Evolutionary conservation across 495 filamentous ascomycete species (phyloP), one percentile per base, ranked within the genome.

Genomic region (Neurospora sp.): DNA sequence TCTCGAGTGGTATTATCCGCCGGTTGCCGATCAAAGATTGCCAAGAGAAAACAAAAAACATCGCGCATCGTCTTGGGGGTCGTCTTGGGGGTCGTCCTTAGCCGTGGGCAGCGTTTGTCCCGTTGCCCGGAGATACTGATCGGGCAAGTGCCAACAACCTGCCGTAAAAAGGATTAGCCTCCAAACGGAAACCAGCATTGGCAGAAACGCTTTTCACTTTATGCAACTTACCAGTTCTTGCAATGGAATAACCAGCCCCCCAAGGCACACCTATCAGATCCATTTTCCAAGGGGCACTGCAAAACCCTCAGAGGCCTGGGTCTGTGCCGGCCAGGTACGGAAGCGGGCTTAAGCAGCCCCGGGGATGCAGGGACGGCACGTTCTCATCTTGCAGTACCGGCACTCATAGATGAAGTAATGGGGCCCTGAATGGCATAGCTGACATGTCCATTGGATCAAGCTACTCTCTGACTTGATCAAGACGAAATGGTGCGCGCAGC

Each of bases 381-480:
- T 88, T 84, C 93, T 93, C 70, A 93, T 82, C 80, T 92, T 91
- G 87, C 92, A 95, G 79, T 91, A 90, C 76, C 85, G 82, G 85
- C 92, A 95, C 82, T 94, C 91, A 79, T 88, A 93, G 80, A 95
- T 94, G 82, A 87, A 91, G 91, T 91, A 93, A 82, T 93, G 91
- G 42, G 92, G 92, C 5, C 92, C 92, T 7, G 87, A 89, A 77
- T 91, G 90, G 81, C 92, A 95, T 79, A 92, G 83, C 77, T 90
- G 87, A 86, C 92, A 95, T 70, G 86, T 89, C 92, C 92, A 95
- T 76, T 92, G 86, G 72, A 95, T 87, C 40, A 94, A 81, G 6
- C 89, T 92, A 74, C 86, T 91, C 80, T 93, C 90, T 9, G 89
- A 90, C 83, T 95, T 95, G 82, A 95, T 88, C 82, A 93, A 88